Evolutionary conservation across 1,139 yeast species (phyloP), one percentile per base, ranked within the genome.

Genomic region (Pichia sp.): DNA sequence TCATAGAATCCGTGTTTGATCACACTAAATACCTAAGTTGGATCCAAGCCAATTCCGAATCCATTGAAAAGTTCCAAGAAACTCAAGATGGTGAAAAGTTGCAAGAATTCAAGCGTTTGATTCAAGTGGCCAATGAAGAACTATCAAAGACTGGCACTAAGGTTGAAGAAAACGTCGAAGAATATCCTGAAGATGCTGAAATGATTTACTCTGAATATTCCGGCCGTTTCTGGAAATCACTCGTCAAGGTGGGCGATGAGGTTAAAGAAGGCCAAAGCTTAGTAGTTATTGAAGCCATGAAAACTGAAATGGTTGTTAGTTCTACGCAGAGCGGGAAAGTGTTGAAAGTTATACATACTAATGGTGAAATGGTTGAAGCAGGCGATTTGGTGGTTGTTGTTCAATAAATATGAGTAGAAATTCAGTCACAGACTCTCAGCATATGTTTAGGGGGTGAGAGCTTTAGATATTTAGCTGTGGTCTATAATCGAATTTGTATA

Each of bases 311-410:
- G 97, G 81, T 84, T 51, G 95, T 92, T 45, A 76, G 73, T 57
- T 83, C 97, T 16, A 79, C 96, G 3, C 77, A 71, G 52, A 76
- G 73, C 8, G 98, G 98, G 63, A 88, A 81, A 67, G 93, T 93
- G 19, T 72, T 82, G 52, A 88, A 89, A 73, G 77, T 93, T 48
- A 74, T 84, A 59, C 96, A 88, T 70, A 77, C 78, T 59, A 89
- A 89, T 66, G 98, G 98, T 64, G 97, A 92, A 67, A 88, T 92
- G 88, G 96, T 92, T 45, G 97, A 92, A 58, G 90, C 96, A 32
- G 98, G 98, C 58, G 98, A 92, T 69, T 73, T 90, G 61, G 96
- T 93, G 47, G 97, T 87, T 45, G 95, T 90, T 29, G 72, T 87
- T 49, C 79, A 74, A 62, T 70, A 55, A 56, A 15, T 34, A 36